phyloP scores from a whole-genome alignment of 805 yeast genomes.

The Saturnispora sekii region DNA sequence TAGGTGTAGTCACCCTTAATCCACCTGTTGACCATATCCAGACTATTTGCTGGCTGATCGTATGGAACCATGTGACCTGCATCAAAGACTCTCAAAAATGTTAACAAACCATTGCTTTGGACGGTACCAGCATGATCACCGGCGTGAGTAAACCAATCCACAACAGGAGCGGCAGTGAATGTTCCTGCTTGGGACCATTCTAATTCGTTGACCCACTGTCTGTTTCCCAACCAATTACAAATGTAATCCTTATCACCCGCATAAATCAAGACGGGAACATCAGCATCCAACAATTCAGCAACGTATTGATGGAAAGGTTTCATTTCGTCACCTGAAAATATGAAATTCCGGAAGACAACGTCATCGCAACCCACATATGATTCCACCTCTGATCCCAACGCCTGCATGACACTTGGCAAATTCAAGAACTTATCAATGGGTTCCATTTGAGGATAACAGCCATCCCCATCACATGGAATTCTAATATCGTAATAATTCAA shows the following conservation, averaged over 20 bases:
- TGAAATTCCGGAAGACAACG: slow-evolving; percentile 69
- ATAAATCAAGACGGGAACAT: slow-evolving; percentile 75
- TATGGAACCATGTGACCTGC: slow-evolving; percentile 97
- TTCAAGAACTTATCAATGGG: slow-evolving; percentile 75
- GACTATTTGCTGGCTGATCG: slow-evolving; percentile 71
- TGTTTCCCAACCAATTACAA: slow-evolving; percentile 94
- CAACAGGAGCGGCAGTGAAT: slow-evolving; percentile 15
- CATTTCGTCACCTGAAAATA: slow-evolving; percentile 87
- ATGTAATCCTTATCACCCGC: slow-evolving; percentile 96
- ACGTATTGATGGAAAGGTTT: slow-evolving; percentile 78
- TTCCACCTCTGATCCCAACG: slow-evolving; percentile 87
- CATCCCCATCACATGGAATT: slow-evolving; percentile 56
- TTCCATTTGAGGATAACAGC: slow-evolving; percentile 71
- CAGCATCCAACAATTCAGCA: slow-evolving; percentile 57
- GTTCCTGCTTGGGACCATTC: slow-evolving; percentile 29
- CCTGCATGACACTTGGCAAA: slow-evolving; percentile 60
- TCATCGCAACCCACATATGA: slow-evolving; percentile 66
- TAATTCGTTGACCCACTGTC: slow-evolving; percentile 70
- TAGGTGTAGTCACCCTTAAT: slow-evolving; percentile 48
- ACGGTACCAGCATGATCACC: slow-evolving; percentile 30
- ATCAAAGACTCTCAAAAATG: slow-evolving; percentile 74
- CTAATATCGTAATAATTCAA: slow-evolving; percentile 88
- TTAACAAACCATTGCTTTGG: slow-evolving; percentile 48
- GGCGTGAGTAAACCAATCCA: slow-evolving; percentile 22
- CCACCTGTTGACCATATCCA: slow-evolving; percentile 85